phyloP scores from a whole-genome alignment of 1,284 basidiomycete genomes.

The Ceratobasidium sp. region DNA sequence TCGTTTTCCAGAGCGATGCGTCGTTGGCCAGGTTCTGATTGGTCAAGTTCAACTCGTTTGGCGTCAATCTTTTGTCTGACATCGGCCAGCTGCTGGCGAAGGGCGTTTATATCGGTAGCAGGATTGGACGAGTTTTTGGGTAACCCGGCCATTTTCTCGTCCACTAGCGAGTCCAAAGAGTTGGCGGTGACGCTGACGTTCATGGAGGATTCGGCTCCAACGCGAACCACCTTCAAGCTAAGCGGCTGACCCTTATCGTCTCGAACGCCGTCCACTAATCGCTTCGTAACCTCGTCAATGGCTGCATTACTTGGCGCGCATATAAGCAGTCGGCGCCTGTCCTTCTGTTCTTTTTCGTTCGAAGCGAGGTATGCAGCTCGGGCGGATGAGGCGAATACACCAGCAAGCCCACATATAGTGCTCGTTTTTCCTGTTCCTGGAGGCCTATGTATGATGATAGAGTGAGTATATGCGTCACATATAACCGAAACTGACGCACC shows the following conservation, averaged over 20 bases:
- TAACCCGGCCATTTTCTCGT: constrained; percentile 75
- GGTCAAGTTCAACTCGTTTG: constrained; percentile 67
- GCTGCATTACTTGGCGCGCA: constrained; percentile 99
- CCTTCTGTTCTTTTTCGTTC: constrained; percentile 60
- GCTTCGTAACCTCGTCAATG: constrained; percentile 95
- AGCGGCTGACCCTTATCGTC: constrained; percentile 70
- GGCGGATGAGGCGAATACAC: constrained; percentile 78
- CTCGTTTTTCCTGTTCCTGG: constrained; percentile 99
- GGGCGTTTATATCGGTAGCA: constrained; percentile 69
- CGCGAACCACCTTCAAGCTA: constrained; percentile 86
- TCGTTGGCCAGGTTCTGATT: constrained; percentile 27
- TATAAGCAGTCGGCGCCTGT: constrained; percentile 75
- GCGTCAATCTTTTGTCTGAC: constrained; percentile 69
- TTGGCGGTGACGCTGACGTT: constrained; percentile 89
- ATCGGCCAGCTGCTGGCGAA: constrained; percentile 77
- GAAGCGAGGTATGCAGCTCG: constrained; percentile 61
- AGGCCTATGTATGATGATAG: constrained; percentile 69
- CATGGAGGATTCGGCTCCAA: constrained; percentile 86
- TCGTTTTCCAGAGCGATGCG: constrained; percentile 63
- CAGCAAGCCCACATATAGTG: constrained; percentile 96
- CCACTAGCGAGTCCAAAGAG: constrained; percentile 88
- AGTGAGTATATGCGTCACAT: constrained; percentile 4
- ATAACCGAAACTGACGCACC: constrained; percentile 68
- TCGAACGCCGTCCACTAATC: constrained; percentile 84
- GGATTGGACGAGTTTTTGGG: constrained; percentile 65